A percentile compares a stretch with the other conserved stretches of the same genome.
Evolutionary conservation across 2,329 filamentous ascomycete species (phyloP).

Genomic region (Ophiocordyceps sinensis): DNA sequence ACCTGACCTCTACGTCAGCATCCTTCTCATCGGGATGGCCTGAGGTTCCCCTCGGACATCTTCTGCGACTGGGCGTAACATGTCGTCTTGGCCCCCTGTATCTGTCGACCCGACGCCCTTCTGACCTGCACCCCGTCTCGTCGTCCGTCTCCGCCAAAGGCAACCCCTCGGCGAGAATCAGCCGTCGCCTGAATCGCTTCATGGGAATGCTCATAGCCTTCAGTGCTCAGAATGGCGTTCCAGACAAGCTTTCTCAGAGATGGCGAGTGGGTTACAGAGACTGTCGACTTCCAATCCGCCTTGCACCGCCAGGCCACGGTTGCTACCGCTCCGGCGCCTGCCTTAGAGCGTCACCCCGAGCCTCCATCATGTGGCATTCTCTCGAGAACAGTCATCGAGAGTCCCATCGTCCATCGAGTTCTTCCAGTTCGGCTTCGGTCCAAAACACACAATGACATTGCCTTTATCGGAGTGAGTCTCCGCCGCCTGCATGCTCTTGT

Average conservation of each 20-base stretch:
- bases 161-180: background rate
- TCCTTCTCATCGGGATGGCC: background rate
- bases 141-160: background rate
- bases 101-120: background rate
- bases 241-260: slow-evolving; percentile 39
- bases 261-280: slow-evolving; percentile 43
- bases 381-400: slow-evolving; percentile 63
- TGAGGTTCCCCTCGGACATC: background rate
- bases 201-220: background rate
- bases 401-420: slow-evolving; percentile 61
- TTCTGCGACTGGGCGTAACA: slow-evolving; percentile 5
- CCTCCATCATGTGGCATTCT: slow-evolving; percentile 55
- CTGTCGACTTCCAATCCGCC: slow-evolving; percentile 27
- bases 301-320: slow-evolving; percentile 21
- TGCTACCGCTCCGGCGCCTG: slow-evolving; percentile 13
- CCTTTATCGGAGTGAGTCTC: slow-evolving; percentile 61
- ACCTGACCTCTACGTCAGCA: background rate
- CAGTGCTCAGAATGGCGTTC: slow-evolving; percentile 22
- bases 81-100: slow-evolving; percentile 5
- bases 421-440: slow-evolving; percentile 67
- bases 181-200: background rate
- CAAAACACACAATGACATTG: slow-evolving; percentile 59
- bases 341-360: slow-evolving; percentile 16
- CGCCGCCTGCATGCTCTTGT: background rate
- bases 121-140: background rate